Evolutionary conservation across 352 stramenopile genomes (phyloP).

Genomic region (Phytophthora boehmeriae): DNA sequence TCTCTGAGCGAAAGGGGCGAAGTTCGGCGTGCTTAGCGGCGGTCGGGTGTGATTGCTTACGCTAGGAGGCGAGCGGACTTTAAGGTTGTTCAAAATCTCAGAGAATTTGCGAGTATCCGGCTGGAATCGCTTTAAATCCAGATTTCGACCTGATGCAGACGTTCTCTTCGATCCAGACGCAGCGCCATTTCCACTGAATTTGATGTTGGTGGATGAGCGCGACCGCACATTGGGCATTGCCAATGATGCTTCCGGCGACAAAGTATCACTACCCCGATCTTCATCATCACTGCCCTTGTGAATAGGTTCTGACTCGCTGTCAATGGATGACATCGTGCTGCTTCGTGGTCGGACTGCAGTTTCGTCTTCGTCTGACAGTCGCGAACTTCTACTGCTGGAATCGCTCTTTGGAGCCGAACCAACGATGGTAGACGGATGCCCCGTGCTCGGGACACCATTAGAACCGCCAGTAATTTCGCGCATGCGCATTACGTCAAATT

Average conservation of each 20-base stretch:
- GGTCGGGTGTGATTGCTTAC: slow-evolving; percentile 28
- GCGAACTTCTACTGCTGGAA: slow-evolving; percentile 22
- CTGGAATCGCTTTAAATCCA: slow-evolving; percentile 80
- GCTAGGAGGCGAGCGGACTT: slow-evolving; percentile 50
- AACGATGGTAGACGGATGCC: slow-evolving; percentile 14
- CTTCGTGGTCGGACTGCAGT: slow-evolving; percentile 29
- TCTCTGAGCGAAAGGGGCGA: slow-evolving; percentile 31
- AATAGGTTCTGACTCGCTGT: slow-evolving; percentile 24
- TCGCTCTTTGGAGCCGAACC: slow-evolving; percentile 33
- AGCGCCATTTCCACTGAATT: slow-evolving; percentile 25
- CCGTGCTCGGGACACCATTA: slow-evolving; percentile 10
- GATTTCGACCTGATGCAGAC: slow-evolving; percentile 37
- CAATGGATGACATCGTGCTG: slow-evolving; percentile 42
- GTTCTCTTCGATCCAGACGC: slow-evolving; percentile 14
- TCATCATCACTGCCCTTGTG: slow-evolving; percentile 23
- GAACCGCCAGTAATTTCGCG: slow-evolving; percentile 25
- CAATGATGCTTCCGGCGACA: slow-evolving; percentile 25
- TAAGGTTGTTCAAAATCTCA: slow-evolving; percentile 77
- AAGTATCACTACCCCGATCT: slow-evolving; percentile 23
- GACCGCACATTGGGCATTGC: slow-evolving; percentile 31
- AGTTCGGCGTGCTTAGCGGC: slow-evolving; percentile 28
- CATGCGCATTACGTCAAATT: slow-evolving; percentile 72
- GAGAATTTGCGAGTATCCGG: slow-evolving; percentile 77
- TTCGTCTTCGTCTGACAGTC: slow-evolving; percentile 31
- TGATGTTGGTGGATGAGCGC: slow-evolving; percentile 37